Evolutionary conservation across 305 asterid genomes (phyloP).

Genomic region (Fraxinus latifolia): DNA sequence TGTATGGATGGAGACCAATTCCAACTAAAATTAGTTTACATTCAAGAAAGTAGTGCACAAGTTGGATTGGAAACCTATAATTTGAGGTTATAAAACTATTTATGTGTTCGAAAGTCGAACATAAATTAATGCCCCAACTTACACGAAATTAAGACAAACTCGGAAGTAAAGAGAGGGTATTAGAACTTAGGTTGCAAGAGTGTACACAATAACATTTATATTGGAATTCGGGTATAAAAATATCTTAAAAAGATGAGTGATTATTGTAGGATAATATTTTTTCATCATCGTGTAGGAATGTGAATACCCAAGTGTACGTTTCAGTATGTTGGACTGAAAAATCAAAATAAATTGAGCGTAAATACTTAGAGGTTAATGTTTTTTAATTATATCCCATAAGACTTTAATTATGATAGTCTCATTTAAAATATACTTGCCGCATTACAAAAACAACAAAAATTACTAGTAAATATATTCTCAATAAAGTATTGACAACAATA

Average conservation of each 20-base stretch:
- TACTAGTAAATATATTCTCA: not conserved
- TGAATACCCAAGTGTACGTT: not conserved
- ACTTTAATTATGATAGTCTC: not conserved
- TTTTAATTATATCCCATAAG: not conserved
- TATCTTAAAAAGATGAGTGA: not conserved
- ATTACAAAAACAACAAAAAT: not conserved
- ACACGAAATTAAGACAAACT: not conserved
- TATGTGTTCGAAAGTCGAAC: not conserved
- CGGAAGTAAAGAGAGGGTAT: not conserved
- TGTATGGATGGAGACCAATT: constrained; percentile 33
- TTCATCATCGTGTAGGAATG: not conserved
- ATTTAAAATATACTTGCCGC: not conserved
- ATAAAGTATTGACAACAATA: not conserved
- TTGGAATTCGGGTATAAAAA: not conserved
- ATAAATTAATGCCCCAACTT: not conserved
- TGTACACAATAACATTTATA: not conserved
- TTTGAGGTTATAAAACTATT: not conserved
- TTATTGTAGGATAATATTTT: not conserved
- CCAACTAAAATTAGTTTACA: constrained; percentile 29
- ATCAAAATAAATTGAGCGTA: not conserved
- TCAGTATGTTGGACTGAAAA: not conserved
- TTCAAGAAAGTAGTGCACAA: not conserved
- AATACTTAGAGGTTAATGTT: not conserved
- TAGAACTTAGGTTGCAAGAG: not conserved
- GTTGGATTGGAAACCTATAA: not conserved